phyloP scores from a whole-genome alignment of 371 early-diverging fungal species.

The Mucor plumbeus region DNA sequence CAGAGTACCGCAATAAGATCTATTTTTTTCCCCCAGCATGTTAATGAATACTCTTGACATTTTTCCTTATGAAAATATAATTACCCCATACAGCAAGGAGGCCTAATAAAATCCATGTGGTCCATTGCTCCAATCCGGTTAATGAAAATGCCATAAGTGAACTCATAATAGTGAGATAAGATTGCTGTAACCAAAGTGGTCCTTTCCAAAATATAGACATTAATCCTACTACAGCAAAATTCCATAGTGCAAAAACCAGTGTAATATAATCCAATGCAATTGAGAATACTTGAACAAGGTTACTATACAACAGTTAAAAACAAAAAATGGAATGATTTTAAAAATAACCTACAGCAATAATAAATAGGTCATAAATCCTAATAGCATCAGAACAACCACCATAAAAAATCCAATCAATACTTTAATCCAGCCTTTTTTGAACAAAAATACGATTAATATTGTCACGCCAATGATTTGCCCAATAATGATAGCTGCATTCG shows the following conservation, averaged over 20 bases:
- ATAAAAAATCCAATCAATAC: conserved; percentile 79
- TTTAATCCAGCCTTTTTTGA: conserved; percentile 80
- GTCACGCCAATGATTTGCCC: conserved; percentile 83
- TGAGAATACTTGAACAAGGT: conserved; percentile 62
- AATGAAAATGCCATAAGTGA: conserved; percentile 83
- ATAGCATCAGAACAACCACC: conserved; percentile 69
- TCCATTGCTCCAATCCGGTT: conserved; percentile 75
- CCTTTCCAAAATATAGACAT: conserved; percentile 85
- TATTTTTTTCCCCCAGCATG: conserved; percentile 20
- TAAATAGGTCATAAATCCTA: conserved; percentile 81
- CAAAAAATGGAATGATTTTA: not conserved
- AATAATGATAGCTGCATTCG: conserved; percentile 75
- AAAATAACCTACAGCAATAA: conserved; percentile 52
- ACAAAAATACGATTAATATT: conserved; percentile 74
- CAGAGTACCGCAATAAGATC: conserved; percentile 89
- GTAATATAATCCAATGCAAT: conserved; percentile 82
- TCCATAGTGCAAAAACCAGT: conserved; percentile 79
- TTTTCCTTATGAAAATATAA: not conserved
- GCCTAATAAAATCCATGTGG: conserved; percentile 85
- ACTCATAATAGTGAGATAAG: conserved; percentile 81
- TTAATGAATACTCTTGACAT: not conserved
- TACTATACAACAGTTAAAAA: conserved; percentile 25
- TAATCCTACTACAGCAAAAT: conserved; percentile 78
- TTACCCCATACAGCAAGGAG: conserved; percentile 86
- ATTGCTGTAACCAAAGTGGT: conserved; percentile 78